Evolutionary conservation across 1,284 basidiomycete genomes (phyloP), one percentile per base, ranked within the genome.

Genomic region (Sporisorium exsertum): DNA sequence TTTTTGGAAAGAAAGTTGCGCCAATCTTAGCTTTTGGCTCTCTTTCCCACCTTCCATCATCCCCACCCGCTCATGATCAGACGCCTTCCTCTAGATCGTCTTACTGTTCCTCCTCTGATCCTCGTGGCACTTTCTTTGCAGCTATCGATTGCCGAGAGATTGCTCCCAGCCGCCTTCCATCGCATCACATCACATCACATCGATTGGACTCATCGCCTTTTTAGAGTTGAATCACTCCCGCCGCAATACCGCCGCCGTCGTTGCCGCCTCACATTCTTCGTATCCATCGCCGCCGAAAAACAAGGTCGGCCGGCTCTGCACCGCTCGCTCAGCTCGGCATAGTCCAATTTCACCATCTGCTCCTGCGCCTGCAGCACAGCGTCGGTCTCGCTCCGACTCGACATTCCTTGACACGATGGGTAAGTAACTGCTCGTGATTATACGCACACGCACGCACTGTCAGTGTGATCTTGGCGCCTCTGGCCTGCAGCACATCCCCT

Each of bases 1-100:
- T 50, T 50, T 32, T 52, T 22, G 40, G 5, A 7, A 22, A 18
- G 5, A 46, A 57, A 47, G 20, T 43, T 46, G 32, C 55, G 32
- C 32, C 59, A 47, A 67, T 32, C 37, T 45, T 20, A 29, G 33
- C 45, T 52, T 29, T 47, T 40, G 16, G 37, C 9, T 5, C 37
- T 57, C 40, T 49, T 64, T 71, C 68, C 68, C 62, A 61, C 62
- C 63, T 58, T 71, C 68, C 68, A 71, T 65, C 68, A 71, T 65
- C 68, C 27, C 32, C 53, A 52, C 29, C 47, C 22, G 22, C 16
- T 45, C 40, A 43, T 22, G 20, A 50, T 50, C 46, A 42, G 40
- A 52, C 55, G 58, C 61, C 57, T 51, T 45, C 54, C 53, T 43
- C 54, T 43, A 22, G 20, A 24, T 24, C 26, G 35, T 18, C 27